Base-by-base conservation (phyloP, 495 filamentous ascomycete species). In the Margaritispora aquatica region DNA sequence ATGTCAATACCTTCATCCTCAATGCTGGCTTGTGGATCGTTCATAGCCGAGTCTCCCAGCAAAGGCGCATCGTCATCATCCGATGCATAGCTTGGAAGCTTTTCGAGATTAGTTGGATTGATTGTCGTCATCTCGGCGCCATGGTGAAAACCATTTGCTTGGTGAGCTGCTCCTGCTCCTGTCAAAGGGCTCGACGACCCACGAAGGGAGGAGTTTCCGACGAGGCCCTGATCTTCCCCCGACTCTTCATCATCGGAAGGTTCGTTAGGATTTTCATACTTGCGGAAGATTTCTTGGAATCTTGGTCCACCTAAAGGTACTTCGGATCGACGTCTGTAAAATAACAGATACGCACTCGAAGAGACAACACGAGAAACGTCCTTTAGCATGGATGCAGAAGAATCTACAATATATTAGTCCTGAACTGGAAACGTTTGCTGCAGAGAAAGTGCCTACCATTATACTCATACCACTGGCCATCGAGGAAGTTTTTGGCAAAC, bases 401-500 rank as follows among this genome's bases (percentile, higher is more conserved):
- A 84, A 71, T 96, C 93, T 97, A 69, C 50, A 27, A 23, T 38
- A 15, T n/a, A 65, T 56, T 68, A 72, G 59, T 72, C 59, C 22
- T 34, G 2, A 24, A 44, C 31, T 5, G 52, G 31, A 58, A 15
- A 56, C 10, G 19, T 31, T 9, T 10, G 38, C 38, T 34, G 29
- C 17, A 26, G 24, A 19, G 1, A 41, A 47, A 57, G 29, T n/a
- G 74, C 86, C 70, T 78, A 96, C 92, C 94, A 69, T 98, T 97
- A 68, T 93, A 97, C 50, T 93, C 85, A 68, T 96, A 95, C 95
- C 95, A 98, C 66, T 84, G 71, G 59, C 80, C 81, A 58, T 94
- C 89, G 55, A 88, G 74, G 68, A 93, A 97, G 65, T 95, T 97
- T 76, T 90, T 90, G 1, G 92, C 90, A 70, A 83, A 89, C 1